Evolutionary conservation across 352 stramenopile genomes (phyloP).

Genomic region (Globisporangium echinulatum): DNA sequence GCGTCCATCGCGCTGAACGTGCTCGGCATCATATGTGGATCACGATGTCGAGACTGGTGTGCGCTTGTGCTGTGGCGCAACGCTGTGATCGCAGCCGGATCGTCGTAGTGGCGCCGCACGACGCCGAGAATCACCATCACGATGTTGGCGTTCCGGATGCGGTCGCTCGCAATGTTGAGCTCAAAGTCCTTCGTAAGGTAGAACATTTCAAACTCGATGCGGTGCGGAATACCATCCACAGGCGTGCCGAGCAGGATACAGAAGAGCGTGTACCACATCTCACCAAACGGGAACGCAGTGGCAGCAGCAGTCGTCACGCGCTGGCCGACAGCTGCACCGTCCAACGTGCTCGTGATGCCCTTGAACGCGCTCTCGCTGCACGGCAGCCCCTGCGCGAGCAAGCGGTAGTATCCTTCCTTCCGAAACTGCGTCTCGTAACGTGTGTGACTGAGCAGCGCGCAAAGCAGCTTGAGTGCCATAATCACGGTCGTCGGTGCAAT

Average conservation of each 20-base stretch:
- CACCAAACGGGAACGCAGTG: constrained; percentile 46
- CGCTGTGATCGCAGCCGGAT: constrained; percentile 25
- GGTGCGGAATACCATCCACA: constrained; percentile 50
- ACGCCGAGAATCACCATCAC: constrained; percentile 44
- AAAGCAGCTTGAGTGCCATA: constrained; percentile 41
- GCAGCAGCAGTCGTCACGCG: too few relatives aligned
- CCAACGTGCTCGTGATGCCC: neutral
- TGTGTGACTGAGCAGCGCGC: constrained; percentile 30
- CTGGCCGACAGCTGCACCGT: neutral
- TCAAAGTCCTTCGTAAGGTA: constrained; percentile 65
- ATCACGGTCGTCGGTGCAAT: constrained; percentile 48
- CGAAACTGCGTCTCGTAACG: constrained; percentile 51
- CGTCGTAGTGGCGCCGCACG: constrained; percentile 51
- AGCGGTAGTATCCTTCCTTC: constrained; percentile 63
- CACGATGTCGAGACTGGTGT: neutral
- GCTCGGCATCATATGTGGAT: constrained; percentile 1
- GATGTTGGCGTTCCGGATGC: constrained; percentile 43
- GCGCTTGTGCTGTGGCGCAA: constrained; percentile 5
- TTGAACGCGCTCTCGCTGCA: constrained; percentile 23
- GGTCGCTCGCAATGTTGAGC: constrained; percentile 51
- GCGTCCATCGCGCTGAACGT: neutral
- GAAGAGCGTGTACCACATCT: constrained; percentile 68
- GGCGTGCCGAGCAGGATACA: constrained; percentile 55
- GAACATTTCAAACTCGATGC: constrained; percentile 59
- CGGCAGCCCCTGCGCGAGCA: constrained; percentile 54